Base-by-base conservation (phyloP, 140 eudicot genomes). In the Eryngium alpinum region DNA sequence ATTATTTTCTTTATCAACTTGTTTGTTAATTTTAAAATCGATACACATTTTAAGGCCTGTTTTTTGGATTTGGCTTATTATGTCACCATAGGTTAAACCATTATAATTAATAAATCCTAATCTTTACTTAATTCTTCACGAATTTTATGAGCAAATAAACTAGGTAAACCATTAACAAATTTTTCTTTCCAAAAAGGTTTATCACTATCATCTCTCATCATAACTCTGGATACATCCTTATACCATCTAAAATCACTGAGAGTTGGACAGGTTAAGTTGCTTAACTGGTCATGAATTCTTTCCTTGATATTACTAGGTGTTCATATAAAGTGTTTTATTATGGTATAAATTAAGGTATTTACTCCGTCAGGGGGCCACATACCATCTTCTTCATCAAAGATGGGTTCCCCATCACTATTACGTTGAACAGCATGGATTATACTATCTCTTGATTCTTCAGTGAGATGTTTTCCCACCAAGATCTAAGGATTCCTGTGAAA, bases 221-320 rank as follows among this genome's bases (percentile, higher is more conserved):
- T 70, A 29, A 70, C 50, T 70, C 43, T 70, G 7, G 76, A 31
- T 0, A 38, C 76, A 31, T 70, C 76, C 31, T 70, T 70, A 3
- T 70, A 70, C 76, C 76, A 70, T 21, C 71, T 70, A 70, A 70
- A 70, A 11, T 70, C 76, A 70, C 76, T 70, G 31, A 70, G 46
- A 13, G 76, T 31, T 12, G 76, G 50, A 28, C 65, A 57, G 5
- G 22, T 15, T 57, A 57, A 16, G 6, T 57, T 57, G 19, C 65
- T 17, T 38, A 38, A 38, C 7, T 38, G 46, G 7, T 38, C 46
- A 38, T 38, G 7, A 38, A 38, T 38, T 38, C 46, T 38, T 38
- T 38, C 7, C 5, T 4, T 38, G 46, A 38, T 38, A 38, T 38
- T 38, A 38, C 7, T 38, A 38, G 46, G 46, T 38, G 46, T 38